These are phyloP conservation scores for Umbilicus rupestris DNA, from an alignment of 164 flowering plant genomes.

Conservation along the genomic window DNA sequence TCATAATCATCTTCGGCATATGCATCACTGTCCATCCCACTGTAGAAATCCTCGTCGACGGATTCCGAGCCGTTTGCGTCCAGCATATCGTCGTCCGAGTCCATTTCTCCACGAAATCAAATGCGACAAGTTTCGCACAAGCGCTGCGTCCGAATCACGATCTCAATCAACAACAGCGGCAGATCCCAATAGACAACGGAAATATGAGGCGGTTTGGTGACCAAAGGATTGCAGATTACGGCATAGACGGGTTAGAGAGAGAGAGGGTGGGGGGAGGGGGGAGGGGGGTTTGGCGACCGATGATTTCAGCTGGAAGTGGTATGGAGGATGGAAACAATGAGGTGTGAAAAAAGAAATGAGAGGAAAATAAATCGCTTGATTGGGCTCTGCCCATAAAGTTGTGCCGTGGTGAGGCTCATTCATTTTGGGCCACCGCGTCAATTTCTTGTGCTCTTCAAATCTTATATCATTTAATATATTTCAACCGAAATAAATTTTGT, in stretches of 20 bases:
- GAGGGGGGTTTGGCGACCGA: neutral
- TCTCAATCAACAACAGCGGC: neutral
- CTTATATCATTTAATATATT: no score
- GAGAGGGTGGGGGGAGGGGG: neutral
- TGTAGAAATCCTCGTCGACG: constrained; percentile 34
- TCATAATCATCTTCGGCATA: constrained; percentile 32
- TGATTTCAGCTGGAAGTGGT: neutral
- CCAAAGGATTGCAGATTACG: neutral
- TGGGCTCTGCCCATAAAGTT: no score
- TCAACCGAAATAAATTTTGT: no score
- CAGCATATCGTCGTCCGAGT: constrained; percentile 42
- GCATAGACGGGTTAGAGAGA: neutral
- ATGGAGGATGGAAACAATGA: neutral
- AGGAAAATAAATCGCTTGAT: no score
- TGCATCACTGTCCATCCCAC: constrained; percentile 26
- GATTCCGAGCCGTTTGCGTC: constrained; percentile 23
- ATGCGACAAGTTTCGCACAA: no score
- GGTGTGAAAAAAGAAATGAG: neutral
- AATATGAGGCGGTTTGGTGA: neutral
- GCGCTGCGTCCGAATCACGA: neutral
- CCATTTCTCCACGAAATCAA: neutral
- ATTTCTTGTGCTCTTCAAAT: no score
- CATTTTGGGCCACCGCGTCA: no score
- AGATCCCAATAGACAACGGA: neutral
- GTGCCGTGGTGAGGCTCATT: no score